These are phyloP conservation scores for Fomitopsis pinicola DNA, from an alignment of 1,284 basidiomycete genomes.

Conservation along the genomic window DNA sequence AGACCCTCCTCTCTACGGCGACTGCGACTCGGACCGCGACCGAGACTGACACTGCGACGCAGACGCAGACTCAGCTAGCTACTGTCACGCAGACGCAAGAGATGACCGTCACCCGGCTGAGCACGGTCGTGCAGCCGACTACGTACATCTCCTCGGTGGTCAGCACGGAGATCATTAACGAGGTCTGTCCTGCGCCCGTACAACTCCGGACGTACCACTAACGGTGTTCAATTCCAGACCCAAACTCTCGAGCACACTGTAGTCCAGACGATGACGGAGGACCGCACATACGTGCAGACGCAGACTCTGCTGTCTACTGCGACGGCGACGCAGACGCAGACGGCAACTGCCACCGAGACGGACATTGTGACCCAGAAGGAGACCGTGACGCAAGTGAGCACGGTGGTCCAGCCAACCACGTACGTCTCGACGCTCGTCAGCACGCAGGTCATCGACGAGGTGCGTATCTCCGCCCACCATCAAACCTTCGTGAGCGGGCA, in stretches of 20 bases:
- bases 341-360: conserved; percentile 33
- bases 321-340: conserved; percentile 21
- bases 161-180: conserved; percentile 54
- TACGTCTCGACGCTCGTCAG: conserved; percentile 49
- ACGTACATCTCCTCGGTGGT: conserved; percentile 53
- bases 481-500: not conserved
- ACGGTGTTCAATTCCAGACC: conserved; percentile 32
- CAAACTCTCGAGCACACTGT: conserved; percentile 51
- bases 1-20: conserved; percentile 43
- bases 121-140: conserved; percentile 34
- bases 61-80: conserved; percentile 17
- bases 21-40: conserved; percentile 42
- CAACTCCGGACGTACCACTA: not conserved
- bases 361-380: conserved; percentile 26
- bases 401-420: conserved; percentile 40
- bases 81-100: conserved; percentile 1
- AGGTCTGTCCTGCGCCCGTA: conserved; percentile 27
- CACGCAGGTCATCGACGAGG: conserved; percentile 57
- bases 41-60: conserved; percentile 32
- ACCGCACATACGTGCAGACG: conserved; percentile 35
- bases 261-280: conserved; percentile 37
- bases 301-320: conserved; percentile 41
- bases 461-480: conserved; percentile 17
- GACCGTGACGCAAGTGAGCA: conserved; percentile 28
- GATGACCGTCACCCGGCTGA: conserved; percentile 26